phyloP scores from a whole-genome alignment of 495 filamentous ascomycete species.

The Penicillium roqueforti region DNA sequence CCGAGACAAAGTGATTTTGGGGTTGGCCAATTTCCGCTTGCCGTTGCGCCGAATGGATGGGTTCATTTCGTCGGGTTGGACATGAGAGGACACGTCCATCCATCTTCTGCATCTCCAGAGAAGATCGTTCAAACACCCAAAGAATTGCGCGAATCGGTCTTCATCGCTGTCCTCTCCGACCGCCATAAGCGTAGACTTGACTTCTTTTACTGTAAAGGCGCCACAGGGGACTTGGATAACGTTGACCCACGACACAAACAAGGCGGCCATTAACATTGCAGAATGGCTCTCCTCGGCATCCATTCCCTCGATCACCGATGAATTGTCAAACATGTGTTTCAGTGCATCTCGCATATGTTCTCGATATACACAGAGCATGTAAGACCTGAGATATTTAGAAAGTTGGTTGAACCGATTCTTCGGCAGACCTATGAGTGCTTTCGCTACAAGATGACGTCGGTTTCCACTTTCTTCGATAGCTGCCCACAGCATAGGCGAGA shows the following conservation, averaged over 20 bases:
- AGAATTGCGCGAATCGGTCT: background rate
- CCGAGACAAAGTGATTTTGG: slow-evolving; percentile 43
- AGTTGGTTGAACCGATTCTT: background rate
- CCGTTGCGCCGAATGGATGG: too few relatives aligned
- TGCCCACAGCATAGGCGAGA: background rate
- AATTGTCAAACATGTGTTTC: slow-evolving; percentile 8
- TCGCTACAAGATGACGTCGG: slow-evolving; percentile 11
- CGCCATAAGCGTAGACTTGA: background rate
- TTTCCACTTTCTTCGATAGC: background rate
- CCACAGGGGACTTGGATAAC: slow-evolving; percentile 17
- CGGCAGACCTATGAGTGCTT: slow-evolving; percentile 2
- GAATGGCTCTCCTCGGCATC: slow-evolving; percentile 5
- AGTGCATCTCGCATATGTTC: slow-evolving; percentile 8
- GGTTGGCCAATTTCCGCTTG: slow-evolving; percentile 39
- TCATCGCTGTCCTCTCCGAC: background rate
- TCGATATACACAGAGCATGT: background rate
- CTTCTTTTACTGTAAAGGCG: slow-evolving; percentile 20
- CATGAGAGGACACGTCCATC: background rate
- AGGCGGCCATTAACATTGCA: slow-evolving; percentile 31
- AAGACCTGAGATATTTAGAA: background rate
- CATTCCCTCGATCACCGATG: background rate
- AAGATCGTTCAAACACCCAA: slow-evolving; percentile 2
- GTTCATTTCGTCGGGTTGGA: background rate
- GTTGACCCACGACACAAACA: slow-evolving; percentile 29
- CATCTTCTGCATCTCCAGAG: background rate